A percentile compares a stretch with the other conserved stretches of the same genome.
Conservation (phyloP, 352 stramenopile genomes). For the Phytopythium kandeliae region DNA sequence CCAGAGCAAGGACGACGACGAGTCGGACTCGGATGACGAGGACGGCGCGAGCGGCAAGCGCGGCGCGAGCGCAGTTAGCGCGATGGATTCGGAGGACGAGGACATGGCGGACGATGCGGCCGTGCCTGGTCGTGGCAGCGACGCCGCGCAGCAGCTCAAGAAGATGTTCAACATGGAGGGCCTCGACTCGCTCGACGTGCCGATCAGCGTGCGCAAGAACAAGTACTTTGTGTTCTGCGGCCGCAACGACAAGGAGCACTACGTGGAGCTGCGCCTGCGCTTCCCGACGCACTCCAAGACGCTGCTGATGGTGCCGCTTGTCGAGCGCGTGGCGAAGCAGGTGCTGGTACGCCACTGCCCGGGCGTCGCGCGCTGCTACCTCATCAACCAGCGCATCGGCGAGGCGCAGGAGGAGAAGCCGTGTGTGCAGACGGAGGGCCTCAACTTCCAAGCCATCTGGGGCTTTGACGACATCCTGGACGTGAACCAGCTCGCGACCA, state of each 20-base stretch:
- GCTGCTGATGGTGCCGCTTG: constrained; percentile 85
- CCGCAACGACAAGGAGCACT: constrained; percentile 74
- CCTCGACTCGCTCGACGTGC: constrained; percentile 72
- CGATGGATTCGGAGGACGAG: constrained; percentile 17
- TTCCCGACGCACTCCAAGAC: constrained; percentile 88
- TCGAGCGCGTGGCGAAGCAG: constrained; percentile 81
- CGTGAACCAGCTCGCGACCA: constrained; percentile 95
- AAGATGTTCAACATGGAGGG: constrained; percentile 37
- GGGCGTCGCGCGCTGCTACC: constrained; percentile 85
- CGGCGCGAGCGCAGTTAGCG: constrained; percentile 33
- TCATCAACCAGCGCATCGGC: constrained; percentile 85
- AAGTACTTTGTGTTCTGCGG: constrained; percentile 83
- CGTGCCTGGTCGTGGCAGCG: neutral
- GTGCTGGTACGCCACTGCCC: constrained; percentile 86
- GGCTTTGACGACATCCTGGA: constrained; percentile 89
- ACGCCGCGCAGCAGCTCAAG: constrained; percentile 22
- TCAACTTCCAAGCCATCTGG: constrained; percentile 99
- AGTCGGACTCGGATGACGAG: constrained; percentile 46
- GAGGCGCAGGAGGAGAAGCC: constrained; percentile 76
- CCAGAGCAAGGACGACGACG: constrained; percentile 52
- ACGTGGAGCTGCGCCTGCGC: constrained; percentile 78
- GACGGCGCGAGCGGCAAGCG: constrained; percentile 20
- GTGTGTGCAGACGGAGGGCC: constrained; percentile 93
- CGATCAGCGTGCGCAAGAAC: constrained; percentile 78
- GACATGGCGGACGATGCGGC: constrained; percentile 28